A percentile compares a stretch with the other conserved stretches of the same genome.
phyloP scores from a whole-genome alignment of 768 basidiomycete species.

The Lanmaoa pseudosensibilis region DNA sequence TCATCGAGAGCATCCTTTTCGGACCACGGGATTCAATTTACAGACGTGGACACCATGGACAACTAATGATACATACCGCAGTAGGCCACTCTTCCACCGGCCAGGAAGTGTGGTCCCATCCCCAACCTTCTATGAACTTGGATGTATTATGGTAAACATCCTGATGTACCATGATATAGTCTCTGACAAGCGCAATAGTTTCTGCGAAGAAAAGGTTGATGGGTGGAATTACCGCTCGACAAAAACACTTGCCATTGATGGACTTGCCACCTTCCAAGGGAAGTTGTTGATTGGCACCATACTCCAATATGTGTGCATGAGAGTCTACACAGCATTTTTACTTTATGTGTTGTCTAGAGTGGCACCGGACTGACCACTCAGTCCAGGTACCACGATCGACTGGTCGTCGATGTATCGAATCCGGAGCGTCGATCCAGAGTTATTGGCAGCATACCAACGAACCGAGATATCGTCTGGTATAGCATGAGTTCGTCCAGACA shows the following conservation, averaged over 20 bases:
- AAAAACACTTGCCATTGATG: slow-evolving; percentile 46
- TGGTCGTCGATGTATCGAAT: slow-evolving; percentile 53
- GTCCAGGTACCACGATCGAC: slow-evolving; percentile 68
- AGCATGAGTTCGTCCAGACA: slow-evolving; percentile 1
- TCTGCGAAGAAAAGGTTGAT: slow-evolving; percentile 38
- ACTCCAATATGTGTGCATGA: slow-evolving; percentile 77
- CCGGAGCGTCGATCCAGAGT: slow-evolving; percentile 29
- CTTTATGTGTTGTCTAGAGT: not conserved
- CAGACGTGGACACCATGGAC: not conserved
- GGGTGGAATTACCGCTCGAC: not conserved
- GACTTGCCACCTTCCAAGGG: slow-evolving; percentile 63
- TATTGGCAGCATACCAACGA: slow-evolving; percentile 37
- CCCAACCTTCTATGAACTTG: slow-evolving; percentile 73
- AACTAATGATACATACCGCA: slow-evolving; percentile 47
- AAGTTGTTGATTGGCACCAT: slow-evolving; percentile 65
- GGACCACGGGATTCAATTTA: not conserved
- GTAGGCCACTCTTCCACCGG: slow-evolving; percentile 60
- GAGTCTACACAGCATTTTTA: slow-evolving; percentile 51
- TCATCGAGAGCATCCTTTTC: slow-evolving; percentile 67
- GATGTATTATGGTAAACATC: slow-evolving; percentile 57
- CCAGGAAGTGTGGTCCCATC: slow-evolving; percentile 92
- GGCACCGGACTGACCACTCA: slow-evolving; percentile 54
- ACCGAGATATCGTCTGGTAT: slow-evolving; percentile 42
- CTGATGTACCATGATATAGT: slow-evolving; percentile 58
- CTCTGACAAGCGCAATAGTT: slow-evolving; percentile 58